A percentile compares a stretch with the other conserved stretches of the same genome.
Evolutionary conservation across 306 rosid genomes (phyloP).

Genomic region (Ammopiptanthus mongolicus): DNA sequence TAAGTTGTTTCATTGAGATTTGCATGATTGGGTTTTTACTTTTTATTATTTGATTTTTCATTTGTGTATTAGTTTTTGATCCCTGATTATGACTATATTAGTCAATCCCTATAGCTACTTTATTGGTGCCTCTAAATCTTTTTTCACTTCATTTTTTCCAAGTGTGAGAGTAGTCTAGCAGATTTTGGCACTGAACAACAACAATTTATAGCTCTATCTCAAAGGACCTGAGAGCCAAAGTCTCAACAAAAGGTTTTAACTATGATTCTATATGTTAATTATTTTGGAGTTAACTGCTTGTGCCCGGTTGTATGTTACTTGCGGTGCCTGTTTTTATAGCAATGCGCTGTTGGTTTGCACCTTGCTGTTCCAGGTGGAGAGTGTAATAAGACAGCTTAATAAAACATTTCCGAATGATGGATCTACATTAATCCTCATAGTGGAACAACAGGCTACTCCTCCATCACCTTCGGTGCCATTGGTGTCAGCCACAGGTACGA

Average conservation of each 20-base stretch:
- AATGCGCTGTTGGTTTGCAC: slow-evolving; percentile 24
- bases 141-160: slow-evolving; percentile 30
- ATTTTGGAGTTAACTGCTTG: background rate
- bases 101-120: background rate
- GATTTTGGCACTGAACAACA: slow-evolving; percentile 98
- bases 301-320: background rate
- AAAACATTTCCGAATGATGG: slow-evolving; percentile 89
- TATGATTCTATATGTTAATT: background rate
- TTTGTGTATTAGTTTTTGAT: background rate
- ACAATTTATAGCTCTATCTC: slow-evolving; percentile 93
- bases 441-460: slow-evolving; percentile 56
- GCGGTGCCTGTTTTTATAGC: slow-evolving; percentile 8
- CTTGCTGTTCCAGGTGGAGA: slow-evolving; percentile 71
- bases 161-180: slow-evolving; percentile 91
- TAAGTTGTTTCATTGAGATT: too few relatives aligned
- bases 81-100: background rate
- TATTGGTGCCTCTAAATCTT: slow-evolving; percentile 21
- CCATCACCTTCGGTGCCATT: slow-evolving; percentile 95
- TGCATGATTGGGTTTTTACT: background rate
- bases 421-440: slow-evolving; percentile 71
- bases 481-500: slow-evolving; percentile 97
- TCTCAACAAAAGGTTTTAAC: slow-evolving; percentile 79
- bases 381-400: too few relatives aligned
- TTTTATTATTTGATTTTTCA: slow-evolving; percentile 5
- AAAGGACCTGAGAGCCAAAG: slow-evolving; percentile 91